phyloP scores from a whole-genome alignment of 202 grass and related monocot genomes.

The Zoysia matrella region DNA sequence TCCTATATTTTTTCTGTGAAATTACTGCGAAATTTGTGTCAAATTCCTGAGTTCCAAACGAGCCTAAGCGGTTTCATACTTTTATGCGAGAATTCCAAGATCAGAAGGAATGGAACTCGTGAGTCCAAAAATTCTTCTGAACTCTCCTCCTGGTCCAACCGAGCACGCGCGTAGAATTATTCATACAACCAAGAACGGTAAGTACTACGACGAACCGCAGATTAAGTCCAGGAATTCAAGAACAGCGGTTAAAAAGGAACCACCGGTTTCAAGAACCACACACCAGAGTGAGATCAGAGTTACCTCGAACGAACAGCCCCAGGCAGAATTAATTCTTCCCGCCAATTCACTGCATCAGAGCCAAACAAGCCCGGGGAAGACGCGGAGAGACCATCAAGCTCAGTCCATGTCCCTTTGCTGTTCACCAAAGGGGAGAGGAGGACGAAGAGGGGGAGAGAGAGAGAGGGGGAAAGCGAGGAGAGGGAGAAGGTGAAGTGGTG shows the following conservation, averaged over 20 bases:
- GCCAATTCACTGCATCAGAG: slow-evolving; percentile 14
- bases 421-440: slow-evolving; percentile 1
- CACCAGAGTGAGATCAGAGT: slow-evolving; percentile 3
- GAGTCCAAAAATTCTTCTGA: neutral
- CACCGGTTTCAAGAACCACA: neutral
- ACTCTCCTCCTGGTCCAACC: neutral
- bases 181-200: neutral
- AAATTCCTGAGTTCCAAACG: no score
- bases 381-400: slow-evolving; percentile 13
- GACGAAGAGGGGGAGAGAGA: neutral
- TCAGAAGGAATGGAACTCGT: slow-evolving; percentile 2
- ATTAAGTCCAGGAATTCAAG: slow-evolving; percentile 26
- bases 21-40: no score
- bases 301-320: slow-evolving; percentile 37
- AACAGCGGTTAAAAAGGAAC: neutral
- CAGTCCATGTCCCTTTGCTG: slow-evolving; percentile 42
- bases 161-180: slow-evolving; percentile 4
- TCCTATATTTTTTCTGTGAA: no score
- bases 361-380: slow-evolving; percentile 14
- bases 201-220: neutral
- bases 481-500: slow-evolving; percentile 6
- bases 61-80: no score
- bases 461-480: slow-evolving; percentile 3
- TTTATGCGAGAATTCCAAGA: neutral
- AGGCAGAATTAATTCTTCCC: slow-evolving; percentile 27